Base-by-base conservation (phyloP, 2,329 filamentous ascomycete species). In the Colletotrichum sp. region DNA sequence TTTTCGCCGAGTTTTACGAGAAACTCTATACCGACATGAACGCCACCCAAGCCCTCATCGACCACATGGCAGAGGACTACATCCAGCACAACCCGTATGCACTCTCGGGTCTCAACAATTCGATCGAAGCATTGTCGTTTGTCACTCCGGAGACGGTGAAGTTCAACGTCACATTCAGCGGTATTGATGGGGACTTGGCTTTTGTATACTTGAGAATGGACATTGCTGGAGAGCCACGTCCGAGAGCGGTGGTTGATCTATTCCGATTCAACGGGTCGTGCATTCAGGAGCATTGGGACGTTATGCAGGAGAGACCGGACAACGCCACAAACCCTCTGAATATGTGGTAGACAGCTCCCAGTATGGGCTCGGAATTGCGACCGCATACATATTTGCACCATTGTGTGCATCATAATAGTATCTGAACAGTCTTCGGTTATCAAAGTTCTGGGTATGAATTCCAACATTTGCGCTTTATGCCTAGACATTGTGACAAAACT, bases 31-130 rank as follows among this genome's bases (percentile, higher is more conserved):
- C 24, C 6, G 30, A 72, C 15, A 32, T 15, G 5, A 65, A 72
- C 21, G 49, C 21, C 15, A 57, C 49, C 8, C 16, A 59, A 12
- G 60, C 60, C 16, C 15, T 55, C 3, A 18, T 68, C n/a, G 39
- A 75, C 16, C 59, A 52, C 49, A 30, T 62, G 7, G 13, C 60
- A 13, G 44, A 64, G 18, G 26, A 67, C 10, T 68, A 73, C 28
- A 71, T 75, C n/a, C 68, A 75, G 24, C 72, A 72, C 60, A 75
- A 73, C 32, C 71, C 75, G 3, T 63, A 57, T 30, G 64, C 63
- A 5, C 36, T 67, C 7, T 72, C 68, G 3, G 62, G 62, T n/a
- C 69, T 57, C 8, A 8, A 64, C 12, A 68, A 34, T 18, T 44
- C 60, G 9, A 5, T 59, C 7, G 26, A 49, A 21, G 30, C 15